Conservation (phyloP, 495 filamentous ascomycete genomes). For the Aspergillus hancockii region DNA sequence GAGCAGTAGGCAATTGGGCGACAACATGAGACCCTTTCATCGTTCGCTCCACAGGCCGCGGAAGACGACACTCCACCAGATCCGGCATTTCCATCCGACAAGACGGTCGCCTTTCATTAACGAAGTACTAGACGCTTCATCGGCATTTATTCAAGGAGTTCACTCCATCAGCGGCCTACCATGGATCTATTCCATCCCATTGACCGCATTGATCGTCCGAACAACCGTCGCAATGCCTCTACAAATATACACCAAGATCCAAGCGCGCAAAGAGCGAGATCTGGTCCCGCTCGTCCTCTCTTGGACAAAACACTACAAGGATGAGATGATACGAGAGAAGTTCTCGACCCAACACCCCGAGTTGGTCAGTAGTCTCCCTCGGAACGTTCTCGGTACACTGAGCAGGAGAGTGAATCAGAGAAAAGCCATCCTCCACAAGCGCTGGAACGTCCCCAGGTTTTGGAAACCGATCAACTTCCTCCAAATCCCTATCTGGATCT, state of each 20-base stretch:
- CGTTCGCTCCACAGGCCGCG: conserved; percentile 12
- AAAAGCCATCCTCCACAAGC: conserved; percentile 37
- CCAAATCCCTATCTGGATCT: conserved; percentile 69
- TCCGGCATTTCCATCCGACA: conserved; percentile 50
- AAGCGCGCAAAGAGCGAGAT: conserved; percentile 40
- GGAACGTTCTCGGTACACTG: not conserved
- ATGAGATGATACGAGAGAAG: conserved; percentile 11
- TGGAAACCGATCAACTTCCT: conserved; percentile 50
- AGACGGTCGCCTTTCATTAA: conserved; percentile 43
- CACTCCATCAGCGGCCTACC: conserved; percentile 62
- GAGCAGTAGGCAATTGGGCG: not conserved
- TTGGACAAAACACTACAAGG: conserved; percentile 42
- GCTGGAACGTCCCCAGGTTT: conserved; percentile 44
- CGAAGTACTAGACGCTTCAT: conserved; percentile 49
- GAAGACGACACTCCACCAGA: conserved; percentile 22
- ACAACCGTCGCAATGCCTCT: conserved; percentile 59
- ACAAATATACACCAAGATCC: conserved; percentile 50
- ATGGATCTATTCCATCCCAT: conserved; percentile 71
- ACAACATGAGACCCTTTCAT: conserved; percentile 17
- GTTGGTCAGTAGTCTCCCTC: not conserved
- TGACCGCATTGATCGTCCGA: conserved; percentile 65
- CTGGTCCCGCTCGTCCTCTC: conserved; percentile 54
- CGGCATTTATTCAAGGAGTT: conserved; percentile 58
- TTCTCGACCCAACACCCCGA: conserved; percentile 3
- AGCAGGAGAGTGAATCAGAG: conserved; percentile 21